A percentile compares a stretch with the other conserved stretches of the same genome.
Conservation (phyloP, 163 green algal species). For the Prototheca stagnorum region DNA sequence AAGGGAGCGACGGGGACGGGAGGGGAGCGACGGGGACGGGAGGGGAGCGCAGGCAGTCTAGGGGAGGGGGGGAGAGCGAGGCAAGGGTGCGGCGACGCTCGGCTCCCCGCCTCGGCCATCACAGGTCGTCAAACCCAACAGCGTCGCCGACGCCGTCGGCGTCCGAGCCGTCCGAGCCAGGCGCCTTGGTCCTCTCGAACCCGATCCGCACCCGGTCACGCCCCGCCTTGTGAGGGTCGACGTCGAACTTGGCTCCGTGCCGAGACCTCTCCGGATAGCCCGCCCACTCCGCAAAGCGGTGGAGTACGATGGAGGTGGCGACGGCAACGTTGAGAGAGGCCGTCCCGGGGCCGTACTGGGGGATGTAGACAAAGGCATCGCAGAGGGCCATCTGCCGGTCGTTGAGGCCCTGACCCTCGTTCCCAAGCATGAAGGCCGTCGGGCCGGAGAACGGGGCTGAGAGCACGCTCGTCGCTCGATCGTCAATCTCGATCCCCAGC, state of each 20-base stretch:
- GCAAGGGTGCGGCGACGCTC: too few species aligned
- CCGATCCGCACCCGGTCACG: too few species aligned
- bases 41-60: too few species aligned
- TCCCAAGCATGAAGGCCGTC: slow-evolving; percentile 78
- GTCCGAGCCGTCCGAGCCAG: too few species aligned
- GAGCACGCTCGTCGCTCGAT: slow-evolving; percentile 40
- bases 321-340: slow-evolving; percentile 90
- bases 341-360: slow-evolving; percentile 72
- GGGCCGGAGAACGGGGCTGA: slow-evolving; percentile 50
- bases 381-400: slow-evolving; percentile 62
- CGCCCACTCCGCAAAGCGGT: slow-evolving; percentile 83
- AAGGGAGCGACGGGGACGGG: too few species aligned
- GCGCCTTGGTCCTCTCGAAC: too few species aligned
- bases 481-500: slow-evolving; percentile 67
- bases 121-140: not conserved
- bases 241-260: slow-evolving; percentile 30
- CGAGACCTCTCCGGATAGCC: slow-evolving; percentile 25
- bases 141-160: too few species aligned
- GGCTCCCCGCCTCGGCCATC: too few species aligned
- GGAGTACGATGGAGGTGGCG: slow-evolving; percentile 82
- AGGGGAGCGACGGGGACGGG: too few species aligned
- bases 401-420: slow-evolving; percentile 71
- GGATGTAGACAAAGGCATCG: slow-evolving; percentile 90
- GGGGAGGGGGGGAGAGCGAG: too few species aligned
- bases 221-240: too few species aligned